Base-by-base conservation (phyloP, 2,329 filamentous ascomycete species). In the Penicillium sp. region DNA sequence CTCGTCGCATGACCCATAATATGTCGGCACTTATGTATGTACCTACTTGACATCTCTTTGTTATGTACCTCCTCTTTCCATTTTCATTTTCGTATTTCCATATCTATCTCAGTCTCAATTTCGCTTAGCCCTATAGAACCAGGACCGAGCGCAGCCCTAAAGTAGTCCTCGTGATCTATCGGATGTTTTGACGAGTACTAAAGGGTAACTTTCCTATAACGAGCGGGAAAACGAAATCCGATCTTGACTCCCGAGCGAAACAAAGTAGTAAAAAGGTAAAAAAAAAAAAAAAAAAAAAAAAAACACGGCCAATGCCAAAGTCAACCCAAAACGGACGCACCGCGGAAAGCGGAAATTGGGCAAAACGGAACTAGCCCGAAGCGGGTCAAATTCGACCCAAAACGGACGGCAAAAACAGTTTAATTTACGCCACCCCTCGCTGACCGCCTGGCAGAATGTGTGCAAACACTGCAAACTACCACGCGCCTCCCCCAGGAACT, bases 361-460 rank as follows among this genome's bases (percentile, higher is more conserved):
- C n/a, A 14, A 45, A 45, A 45, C 42, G 42, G 42, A 45, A 45
- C 42, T 45, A 31, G 26, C 21, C 42, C 42, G 42, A 45, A 31
- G 42, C 18, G 42, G 42, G 24, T 11, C 26, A 28, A 3, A 2
- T 11, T 5, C 21, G 11, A 3, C 14, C 37, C 19, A 37, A 37
- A 37, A 21, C 34, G 34, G 34, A 21, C 34, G 13, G 13, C 14
- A 10, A 16, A n/a, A 6, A 13, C 7, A 23, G 9, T 19, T 21
- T 13, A 39, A 19, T 21, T 21, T 39, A 7, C 36, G 36, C 36
- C 36, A 39, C 18, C 13, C 36, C 9, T 11, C 8, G 8, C 14
- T 39, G 36, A 39, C 36, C 36, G 36, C 36, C 36, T 18, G 16
- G 36, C 18, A 39, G 18, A 39, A 39, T 19, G 36, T 11, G 18